phyloP scores from a whole-genome alignment of 1,284 basidiomycete genomes.

The Sanghuangporus sanghuang region DNA sequence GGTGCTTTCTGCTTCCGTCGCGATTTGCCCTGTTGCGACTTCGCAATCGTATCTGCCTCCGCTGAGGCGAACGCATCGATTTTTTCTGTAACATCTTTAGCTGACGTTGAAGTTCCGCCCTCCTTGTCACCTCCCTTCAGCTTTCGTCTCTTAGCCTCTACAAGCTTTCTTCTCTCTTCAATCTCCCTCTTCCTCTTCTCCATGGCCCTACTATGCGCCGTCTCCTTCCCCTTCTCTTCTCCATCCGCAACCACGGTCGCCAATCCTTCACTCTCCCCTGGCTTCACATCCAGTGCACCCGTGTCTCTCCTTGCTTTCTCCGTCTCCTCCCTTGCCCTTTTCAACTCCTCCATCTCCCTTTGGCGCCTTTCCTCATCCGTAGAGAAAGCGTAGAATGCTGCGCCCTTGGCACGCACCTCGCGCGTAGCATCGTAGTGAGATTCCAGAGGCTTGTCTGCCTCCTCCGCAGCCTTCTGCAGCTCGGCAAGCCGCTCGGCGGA shows the following conservation, averaged over 20 bases:
- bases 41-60: conserved; percentile 33
- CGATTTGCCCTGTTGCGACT: conserved; percentile 18
- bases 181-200: conserved; percentile 76
- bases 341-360: conserved; percentile 77
- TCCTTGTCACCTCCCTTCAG: conserved; percentile 25
- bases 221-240: conserved; percentile 16
- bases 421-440: conserved; percentile 78
- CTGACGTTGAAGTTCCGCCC: conserved; percentile 18
- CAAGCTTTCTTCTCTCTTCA: conserved; percentile 67
- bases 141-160: conserved; percentile 82
- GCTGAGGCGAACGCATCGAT: conserved; percentile 46
- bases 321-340: conserved; percentile 65
- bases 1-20: conserved; percentile 18
- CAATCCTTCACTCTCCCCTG: conserved; percentile 69
- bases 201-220: conserved; percentile 52
- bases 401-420: conserved; percentile 85
- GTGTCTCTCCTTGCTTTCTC: conserved; percentile 53
- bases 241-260: neutral
- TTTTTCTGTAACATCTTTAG: conserved; percentile 13
- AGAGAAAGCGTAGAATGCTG: conserved; percentile 88
- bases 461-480: conserved; percentile 71
- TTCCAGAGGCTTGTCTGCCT: conserved; percentile 67
- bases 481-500: conserved; percentile 72
- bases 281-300: conserved; percentile 51
- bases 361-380: conserved; percentile 70